These are phyloP conservation scores for Catunica adiposa DNA, from an alignment of 2,329 filamentous ascomycete species.

Conservation along the genomic window DNA sequence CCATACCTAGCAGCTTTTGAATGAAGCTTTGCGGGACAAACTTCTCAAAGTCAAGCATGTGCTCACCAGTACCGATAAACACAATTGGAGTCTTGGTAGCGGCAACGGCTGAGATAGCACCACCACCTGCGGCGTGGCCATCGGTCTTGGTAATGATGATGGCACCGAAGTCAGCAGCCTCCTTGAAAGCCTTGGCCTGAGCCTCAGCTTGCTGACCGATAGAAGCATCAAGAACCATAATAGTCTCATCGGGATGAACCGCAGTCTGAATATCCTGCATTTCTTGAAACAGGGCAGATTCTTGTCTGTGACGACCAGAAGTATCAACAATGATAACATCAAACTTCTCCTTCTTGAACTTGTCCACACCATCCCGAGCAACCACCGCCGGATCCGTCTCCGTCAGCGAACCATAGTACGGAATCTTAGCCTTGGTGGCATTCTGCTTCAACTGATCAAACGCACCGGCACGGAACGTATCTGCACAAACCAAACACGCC, in stretches of 20 bases:
- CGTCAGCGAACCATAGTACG: constrained; percentile 91
- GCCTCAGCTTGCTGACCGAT: constrained; percentile 93
- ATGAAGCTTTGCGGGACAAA: constrained; percentile 91
- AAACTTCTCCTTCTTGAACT: constrained; percentile 97
- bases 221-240: constrained; percentile 92
- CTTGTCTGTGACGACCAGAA: constrained; percentile 84
- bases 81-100: constrained; percentile 94
- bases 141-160: constrained; percentile 99
- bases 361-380: constrained; percentile 86
- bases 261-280: constrained; percentile 94
- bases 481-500: constrained; percentile 84
- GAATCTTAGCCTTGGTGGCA: constrained; percentile 95
- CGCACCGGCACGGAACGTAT: constrained; percentile 95
- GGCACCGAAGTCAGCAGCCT: constrained; percentile 87
- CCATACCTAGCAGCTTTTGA: constrained; percentile 88
- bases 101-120: constrained; percentile 92
- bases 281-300: constrained; percentile 87
- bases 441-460: constrained; percentile 99
- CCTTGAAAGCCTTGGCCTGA: constrained; percentile 92
- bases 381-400: constrained; percentile 92
- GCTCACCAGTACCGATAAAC: constrained; percentile 93
- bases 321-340: constrained; percentile 99
- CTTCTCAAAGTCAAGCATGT: constrained; percentile 84
- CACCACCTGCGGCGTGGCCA: constrained; percentile 85
- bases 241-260: constrained; percentile 78